These are phyloP conservation scores for Yarrowia sp. DNA, from an alignment of 805 yeast genomes.

Conservation along the genomic window DNA sequence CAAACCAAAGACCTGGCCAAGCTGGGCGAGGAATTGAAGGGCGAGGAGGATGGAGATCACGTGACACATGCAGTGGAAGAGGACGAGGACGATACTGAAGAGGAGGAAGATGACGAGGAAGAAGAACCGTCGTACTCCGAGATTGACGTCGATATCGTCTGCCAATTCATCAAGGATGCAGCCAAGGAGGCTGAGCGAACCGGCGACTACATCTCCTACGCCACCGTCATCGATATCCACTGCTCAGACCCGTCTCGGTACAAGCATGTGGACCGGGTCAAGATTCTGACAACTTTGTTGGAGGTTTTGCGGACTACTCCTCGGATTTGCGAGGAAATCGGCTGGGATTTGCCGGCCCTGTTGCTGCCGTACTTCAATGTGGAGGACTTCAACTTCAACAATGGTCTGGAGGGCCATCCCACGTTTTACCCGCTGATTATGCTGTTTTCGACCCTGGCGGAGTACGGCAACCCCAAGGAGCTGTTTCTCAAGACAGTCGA, in stretches of 20 bases:
- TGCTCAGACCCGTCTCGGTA: conserved; percentile 50
- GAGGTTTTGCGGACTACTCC: conserved; percentile 43
- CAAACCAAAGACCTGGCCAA: neutral
- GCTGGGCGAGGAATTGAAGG: conserved; percentile 19
- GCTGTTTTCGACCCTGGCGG: conserved; percentile 62
- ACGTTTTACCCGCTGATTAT: conserved; percentile 40
- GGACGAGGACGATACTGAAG: neutral
- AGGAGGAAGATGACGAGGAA: neutral
- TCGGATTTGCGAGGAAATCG: conserved; percentile 49
- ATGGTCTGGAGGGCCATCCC: conserved; percentile 27
- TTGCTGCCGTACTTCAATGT: conserved; percentile 54
- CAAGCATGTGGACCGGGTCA: conserved; percentile 49
- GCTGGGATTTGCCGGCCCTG: conserved; percentile 87
- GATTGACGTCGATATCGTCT: conserved; percentile 8
- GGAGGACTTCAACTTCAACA: conserved; percentile 28
- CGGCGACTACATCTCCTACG: conserved; percentile 64
- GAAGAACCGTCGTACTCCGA: neutral
- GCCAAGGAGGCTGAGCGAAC: conserved; percentile 39
- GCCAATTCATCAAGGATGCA: conserved; percentile 15
- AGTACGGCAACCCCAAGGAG: conserved; percentile 77
- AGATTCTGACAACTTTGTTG: conserved; percentile 48
- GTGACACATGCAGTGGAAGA: neutral
- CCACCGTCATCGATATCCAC: conserved; percentile 68
- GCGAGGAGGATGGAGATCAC: neutral
- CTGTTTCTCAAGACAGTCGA: conserved; percentile 70